Evolutionary conservation across 176 grass and related monocot species (phyloP).

Genomic region (Hyparrhenia diplandra): DNA sequence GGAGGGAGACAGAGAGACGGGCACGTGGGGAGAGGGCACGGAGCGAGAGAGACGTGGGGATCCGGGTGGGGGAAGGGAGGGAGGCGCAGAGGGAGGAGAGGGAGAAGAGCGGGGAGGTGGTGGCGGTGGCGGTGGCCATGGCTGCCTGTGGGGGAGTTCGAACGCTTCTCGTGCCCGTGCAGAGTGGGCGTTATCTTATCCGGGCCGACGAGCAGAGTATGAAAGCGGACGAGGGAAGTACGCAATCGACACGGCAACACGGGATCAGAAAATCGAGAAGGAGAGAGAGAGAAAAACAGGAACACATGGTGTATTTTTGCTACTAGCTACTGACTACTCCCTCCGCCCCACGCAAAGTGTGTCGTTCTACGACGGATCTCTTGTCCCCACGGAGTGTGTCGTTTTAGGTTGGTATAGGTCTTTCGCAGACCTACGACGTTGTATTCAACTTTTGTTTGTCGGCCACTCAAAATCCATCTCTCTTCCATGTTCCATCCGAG

Average conservation of each 20-base stretch:
- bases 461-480: too few relatives aligned
- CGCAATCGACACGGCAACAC: not conserved
- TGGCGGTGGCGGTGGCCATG: conserved; percentile 38
- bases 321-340: too few relatives aligned
- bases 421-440: too few relatives aligned
- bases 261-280: not conserved
- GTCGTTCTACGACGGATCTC: too few relatives aligned
- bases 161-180: not conserved
- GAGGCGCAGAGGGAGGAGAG: conserved; percentile 38
- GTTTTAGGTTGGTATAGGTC: too few relatives aligned
- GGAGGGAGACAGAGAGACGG: conserved; percentile 13
- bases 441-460: too few relatives aligned
- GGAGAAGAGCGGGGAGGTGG: conserved; percentile 39
- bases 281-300: too few relatives aligned
- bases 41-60: conserved; percentile 25
- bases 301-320: too few relatives aligned
- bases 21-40: not conserved
- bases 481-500: too few relatives aligned
- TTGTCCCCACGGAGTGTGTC: too few relatives aligned
- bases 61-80: conserved; percentile 3
- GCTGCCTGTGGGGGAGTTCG: not conserved
- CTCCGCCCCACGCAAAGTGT: too few relatives aligned
- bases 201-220: not conserved
- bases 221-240: not conserved
- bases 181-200: conserved; percentile 39